Evolutionary conservation across 352 stramenopile species (phyloP).

Genomic region (Globisporangium heterothallicum): DNA sequence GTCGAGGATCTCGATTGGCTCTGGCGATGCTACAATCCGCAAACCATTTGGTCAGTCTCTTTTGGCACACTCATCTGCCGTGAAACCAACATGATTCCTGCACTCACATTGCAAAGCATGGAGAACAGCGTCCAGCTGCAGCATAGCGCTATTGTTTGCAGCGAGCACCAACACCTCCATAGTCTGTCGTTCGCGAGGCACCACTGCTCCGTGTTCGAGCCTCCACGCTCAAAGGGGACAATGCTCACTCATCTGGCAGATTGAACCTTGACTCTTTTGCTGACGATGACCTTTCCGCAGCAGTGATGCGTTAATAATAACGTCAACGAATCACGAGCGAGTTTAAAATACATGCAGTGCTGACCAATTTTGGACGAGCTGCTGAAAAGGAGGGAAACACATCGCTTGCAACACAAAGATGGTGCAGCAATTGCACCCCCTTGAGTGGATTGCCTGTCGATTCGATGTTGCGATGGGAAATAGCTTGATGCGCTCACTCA

Average conservation of each 20-base stretch:
- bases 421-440: no score
- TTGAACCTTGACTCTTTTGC: no score
- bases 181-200: neutral
- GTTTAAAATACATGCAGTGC: no score
- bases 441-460: no score
- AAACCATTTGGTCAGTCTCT: constrained; percentile 3
- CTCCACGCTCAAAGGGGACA: neutral
- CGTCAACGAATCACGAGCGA: no score
- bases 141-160: constrained; percentile 13
- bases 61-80: neutral
- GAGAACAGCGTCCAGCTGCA: constrained; percentile 22
- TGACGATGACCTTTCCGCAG: no score
- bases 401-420: no score
- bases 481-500: constrained; percentile 2
- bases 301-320: no score
- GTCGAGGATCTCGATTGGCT: constrained; percentile 23
- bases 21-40: constrained; percentile 13
- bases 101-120: constrained; percentile 22
- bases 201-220: neutral
- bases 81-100: neutral
- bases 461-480: no score
- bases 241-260: no score
- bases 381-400: no score
- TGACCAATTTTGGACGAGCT: no score
- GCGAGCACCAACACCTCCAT: constrained; percentile 38